A percentile compares a stretch with the other conserved stretches of the same genome.
Conservation (phyloP, 1,139 yeast species). For the Suhomyces wounanorum region DNA sequence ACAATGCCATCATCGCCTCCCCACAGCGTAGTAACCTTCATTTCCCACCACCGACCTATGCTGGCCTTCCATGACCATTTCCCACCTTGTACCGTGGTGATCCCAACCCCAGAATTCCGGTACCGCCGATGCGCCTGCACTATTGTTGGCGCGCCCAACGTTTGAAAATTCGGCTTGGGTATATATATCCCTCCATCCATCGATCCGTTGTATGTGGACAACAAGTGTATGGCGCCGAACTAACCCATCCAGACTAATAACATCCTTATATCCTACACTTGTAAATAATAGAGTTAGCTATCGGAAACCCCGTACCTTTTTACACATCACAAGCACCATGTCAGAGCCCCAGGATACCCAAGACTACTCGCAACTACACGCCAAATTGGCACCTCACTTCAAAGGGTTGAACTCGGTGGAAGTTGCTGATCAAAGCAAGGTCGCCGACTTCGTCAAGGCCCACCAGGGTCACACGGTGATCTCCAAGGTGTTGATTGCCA, state of each 20-base stretch:
- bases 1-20: background rate
- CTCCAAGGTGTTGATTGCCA: conserved; percentile 85
- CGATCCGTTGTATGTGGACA: conserved; percentile 10
- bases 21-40: background rate
- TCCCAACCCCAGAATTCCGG: conserved; percentile 4
- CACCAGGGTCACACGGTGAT: conserved; percentile 97
- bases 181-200: conserved; percentile 9
- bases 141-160: conserved; percentile 9
- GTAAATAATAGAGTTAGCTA: conserved; percentile 11
- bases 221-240: conserved; percentile 10
- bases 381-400: conserved; percentile 66
- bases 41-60: background rate
- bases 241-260: conserved; percentile 7
- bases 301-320: conserved; percentile 7
- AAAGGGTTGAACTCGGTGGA: conserved; percentile 76
- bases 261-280: conserved; percentile 4
- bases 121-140: conserved; percentile 5
- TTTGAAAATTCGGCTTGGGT: conserved; percentile 5
- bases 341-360: conserved; percentile 16
- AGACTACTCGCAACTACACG: conserved; percentile 37
- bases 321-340: conserved; percentile 11
- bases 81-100: background rate
- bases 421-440: conserved; percentile 68
- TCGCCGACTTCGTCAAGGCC: conserved; percentile 80
- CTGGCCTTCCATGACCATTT: background rate